phyloP scores from a whole-genome alignment of 352 stramenopile genomes.

The Discostella stelligera region DNA sequence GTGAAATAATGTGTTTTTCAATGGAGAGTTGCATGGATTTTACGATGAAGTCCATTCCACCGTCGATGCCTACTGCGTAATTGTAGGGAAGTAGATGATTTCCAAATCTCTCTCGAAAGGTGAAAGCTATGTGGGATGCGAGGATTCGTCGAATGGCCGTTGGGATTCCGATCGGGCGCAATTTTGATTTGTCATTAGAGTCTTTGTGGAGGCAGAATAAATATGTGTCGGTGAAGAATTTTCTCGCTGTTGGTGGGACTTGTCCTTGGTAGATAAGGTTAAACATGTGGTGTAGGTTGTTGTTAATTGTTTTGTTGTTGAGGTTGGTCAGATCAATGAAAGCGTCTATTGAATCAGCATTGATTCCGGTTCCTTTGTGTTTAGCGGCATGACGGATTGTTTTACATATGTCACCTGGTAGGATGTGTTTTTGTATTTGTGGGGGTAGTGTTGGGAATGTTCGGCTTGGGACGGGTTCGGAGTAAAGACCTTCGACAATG shows the following conservation, averaged over 20 bases:
- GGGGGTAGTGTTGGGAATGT: background rate
- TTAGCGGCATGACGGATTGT: constrained; percentile 9
- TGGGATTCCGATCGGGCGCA: background rate
- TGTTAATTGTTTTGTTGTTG: constrained; percentile 8
- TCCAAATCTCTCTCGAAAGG: background rate
- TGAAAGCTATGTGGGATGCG: background rate
- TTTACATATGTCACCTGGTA: constrained; percentile 25
- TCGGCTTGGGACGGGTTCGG: background rate
- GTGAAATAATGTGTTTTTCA: constrained; percentile 23
- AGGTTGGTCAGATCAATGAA: constrained; percentile 21
- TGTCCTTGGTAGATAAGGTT: constrained; percentile 12
- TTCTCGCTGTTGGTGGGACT: background rate
- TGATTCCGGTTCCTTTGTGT: constrained; percentile 21
- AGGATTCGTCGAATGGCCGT: constrained; percentile 17
- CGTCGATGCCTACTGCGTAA: too few species aligned
- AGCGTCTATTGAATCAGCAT: constrained; percentile 22
- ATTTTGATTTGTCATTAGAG: background rate
- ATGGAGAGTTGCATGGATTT: background rate
- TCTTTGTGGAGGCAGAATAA: constrained; percentile 10
- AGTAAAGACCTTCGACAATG: constrained; percentile 4
- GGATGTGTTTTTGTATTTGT: too few species aligned
- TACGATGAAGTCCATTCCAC: background rate
- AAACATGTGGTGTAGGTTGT: constrained; percentile 19
- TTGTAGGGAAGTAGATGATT: too few species aligned
- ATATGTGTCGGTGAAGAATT: constrained; percentile 23